Evolutionary conservation across 345 rosid species (phyloP).

Genomic region (Euphorbia peplus): DNA sequence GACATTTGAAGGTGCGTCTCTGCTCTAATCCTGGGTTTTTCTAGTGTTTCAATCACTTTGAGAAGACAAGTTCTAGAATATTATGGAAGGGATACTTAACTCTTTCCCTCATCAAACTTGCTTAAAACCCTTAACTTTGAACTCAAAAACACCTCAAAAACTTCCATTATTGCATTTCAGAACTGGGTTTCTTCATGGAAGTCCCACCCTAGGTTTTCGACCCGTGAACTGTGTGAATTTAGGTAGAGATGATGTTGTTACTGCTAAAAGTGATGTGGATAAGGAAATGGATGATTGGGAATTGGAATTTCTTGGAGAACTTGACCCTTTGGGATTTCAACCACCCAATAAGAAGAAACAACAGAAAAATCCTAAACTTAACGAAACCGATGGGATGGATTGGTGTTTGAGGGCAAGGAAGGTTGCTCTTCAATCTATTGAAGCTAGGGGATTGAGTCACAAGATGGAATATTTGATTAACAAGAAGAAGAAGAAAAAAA

Average conservation of each 20-base stretch:
- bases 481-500: conserved; percentile 55
- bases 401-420: conserved; percentile 88
- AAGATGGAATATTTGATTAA: conserved; percentile 50
- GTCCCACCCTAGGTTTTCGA: conserved; percentile 21
- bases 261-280: conserved; percentile 15
- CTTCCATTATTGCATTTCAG: conserved; percentile 28
- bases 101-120: conserved; percentile 32
- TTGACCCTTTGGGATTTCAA: conserved; percentile 57
- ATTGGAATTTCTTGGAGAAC: conserved; percentile 64
- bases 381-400: conserved; percentile 72
- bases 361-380: conserved; percentile 39
- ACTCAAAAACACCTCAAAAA: conserved; percentile 24
- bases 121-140: conserved; percentile 32
- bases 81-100: conserved; percentile 43
- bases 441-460: conserved; percentile 58
- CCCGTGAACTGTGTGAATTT: conserved; percentile 20
- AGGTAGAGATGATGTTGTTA: conserved; percentile 17
- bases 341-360: conserved; percentile 66
- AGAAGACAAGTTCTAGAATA: neutral
- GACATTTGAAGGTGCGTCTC: conserved; percentile 9
- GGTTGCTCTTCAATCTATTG: conserved; percentile 68
- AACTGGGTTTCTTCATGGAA: conserved; percentile 17
- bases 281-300: conserved; percentile 61
- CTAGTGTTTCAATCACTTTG: conserved; percentile 7
- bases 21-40: conserved; percentile 4